Conservation (phyloP, 108 stramenopile species). For the Mayamaea pseudoterrestris region DNA sequence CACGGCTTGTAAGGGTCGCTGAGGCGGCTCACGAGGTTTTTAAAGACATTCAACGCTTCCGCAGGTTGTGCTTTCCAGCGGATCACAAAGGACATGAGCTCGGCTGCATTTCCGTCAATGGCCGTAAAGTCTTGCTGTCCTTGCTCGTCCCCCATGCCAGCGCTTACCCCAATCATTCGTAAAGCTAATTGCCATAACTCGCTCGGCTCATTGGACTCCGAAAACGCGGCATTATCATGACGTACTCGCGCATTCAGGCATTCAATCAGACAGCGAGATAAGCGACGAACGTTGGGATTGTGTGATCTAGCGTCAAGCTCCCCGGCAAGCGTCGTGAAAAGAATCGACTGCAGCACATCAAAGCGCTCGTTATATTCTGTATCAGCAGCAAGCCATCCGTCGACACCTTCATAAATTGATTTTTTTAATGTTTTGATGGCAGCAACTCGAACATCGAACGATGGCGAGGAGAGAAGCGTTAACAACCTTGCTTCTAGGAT, state of each 20-base stretch:
- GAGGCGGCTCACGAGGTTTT: neutral
- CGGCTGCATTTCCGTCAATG: slow-evolving; percentile 1
- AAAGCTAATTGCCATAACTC: neutral
- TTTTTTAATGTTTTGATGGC: slow-evolving; percentile 48
- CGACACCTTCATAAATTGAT: slow-evolving; percentile 23
- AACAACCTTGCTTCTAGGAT: slow-evolving; percentile 5
- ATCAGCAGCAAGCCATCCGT: neutral
- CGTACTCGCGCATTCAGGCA: slow-evolving; percentile 11
- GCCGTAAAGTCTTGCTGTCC: neutral
- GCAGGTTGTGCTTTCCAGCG: neutral
- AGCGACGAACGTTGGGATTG: slow-evolving; percentile 34
- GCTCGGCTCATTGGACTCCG: neutral
- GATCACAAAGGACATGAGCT: neutral
- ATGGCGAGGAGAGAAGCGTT: slow-evolving; percentile 8
- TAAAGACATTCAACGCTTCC: neutral
- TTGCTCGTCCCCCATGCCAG: neutral
- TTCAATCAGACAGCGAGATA: slow-evolving; percentile 42
- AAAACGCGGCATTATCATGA: neutral
- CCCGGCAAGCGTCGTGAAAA: slow-evolving; percentile 1
- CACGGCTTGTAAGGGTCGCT: neutral
- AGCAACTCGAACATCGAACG: slow-evolving; percentile 22
- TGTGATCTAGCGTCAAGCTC: slow-evolving; percentile 21
- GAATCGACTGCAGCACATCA: neutral
- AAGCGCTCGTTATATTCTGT: neutral
- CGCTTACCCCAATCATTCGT: neutral